Percentiles rank a stretch among this genome's conserved stretches.
phyloP scores from a whole-genome alignment of 2,329 filamentous ascomycete species.

The Ophiostoma quercus region DNA sequence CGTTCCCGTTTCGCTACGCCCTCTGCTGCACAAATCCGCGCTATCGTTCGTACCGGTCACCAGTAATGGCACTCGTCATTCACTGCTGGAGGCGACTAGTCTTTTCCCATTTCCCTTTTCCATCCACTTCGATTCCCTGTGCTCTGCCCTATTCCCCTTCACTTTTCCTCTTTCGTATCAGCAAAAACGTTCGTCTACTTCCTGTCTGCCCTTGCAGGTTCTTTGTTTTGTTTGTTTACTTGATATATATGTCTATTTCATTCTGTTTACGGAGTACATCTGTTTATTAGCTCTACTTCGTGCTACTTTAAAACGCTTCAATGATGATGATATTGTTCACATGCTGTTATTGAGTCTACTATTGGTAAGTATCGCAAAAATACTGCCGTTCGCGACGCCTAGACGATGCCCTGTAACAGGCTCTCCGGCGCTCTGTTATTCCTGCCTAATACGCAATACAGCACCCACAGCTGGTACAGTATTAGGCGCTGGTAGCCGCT shows the following conservation, averaged over 20 bases:
- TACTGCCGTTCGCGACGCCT: background rate
- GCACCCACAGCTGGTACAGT: background rate
- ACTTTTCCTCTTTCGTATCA: background rate
- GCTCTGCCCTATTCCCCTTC: background rate
- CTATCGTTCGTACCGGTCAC: constrained; percentile 2
- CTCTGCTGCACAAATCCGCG: constrained; percentile 1
- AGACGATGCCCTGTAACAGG: background rate
- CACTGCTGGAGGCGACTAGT: background rate
- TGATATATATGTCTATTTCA: background rate
- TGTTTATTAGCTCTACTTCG: too few relatives aligned
- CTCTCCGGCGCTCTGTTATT: background rate
- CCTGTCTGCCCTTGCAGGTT: background rate
- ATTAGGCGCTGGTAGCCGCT: constrained; percentile 3
- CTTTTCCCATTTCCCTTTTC: background rate
- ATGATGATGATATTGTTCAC: too few relatives aligned
- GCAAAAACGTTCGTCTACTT: background rate
- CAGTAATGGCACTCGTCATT: background rate
- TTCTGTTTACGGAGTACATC: too few relatives aligned
- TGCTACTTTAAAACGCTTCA: too few relatives aligned
- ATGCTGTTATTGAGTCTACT: too few relatives aligned
- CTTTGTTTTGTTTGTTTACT: background rate
- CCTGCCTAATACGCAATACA: background rate
- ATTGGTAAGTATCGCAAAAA: background rate
- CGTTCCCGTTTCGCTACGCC: constrained; percentile 6
- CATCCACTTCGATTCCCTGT: background rate